A percentile compares a stretch with the other conserved stretches of the same genome.
These are phyloP conservation scores for Fusarium redolens DNA, from an alignment of 2,329 filamentous ascomycete genomes.

Conservation along the genomic window DNA sequence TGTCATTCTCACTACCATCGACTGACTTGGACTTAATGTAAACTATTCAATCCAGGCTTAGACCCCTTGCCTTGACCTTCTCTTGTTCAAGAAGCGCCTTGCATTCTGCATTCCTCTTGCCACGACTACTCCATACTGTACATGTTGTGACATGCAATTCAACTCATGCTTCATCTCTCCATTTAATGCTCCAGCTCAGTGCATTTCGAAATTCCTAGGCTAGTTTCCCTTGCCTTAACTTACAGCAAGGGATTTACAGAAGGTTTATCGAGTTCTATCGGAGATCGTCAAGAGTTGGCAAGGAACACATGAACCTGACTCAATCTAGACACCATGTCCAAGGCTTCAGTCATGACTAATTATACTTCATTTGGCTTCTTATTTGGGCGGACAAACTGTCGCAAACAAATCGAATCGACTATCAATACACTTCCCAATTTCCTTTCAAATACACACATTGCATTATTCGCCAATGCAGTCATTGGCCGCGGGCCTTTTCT, in stretches of 20 bases:
- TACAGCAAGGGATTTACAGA: background rate
- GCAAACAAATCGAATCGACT: constrained; percentile 23
- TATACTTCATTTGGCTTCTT: constrained; percentile 27
- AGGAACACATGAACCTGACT: background rate
- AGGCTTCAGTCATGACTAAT: constrained; percentile 1
- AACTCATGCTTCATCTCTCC: background rate
- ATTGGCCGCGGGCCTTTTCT: constrained; percentile 12
- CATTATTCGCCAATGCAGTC: constrained; percentile 5
- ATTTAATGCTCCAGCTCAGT: background rate
- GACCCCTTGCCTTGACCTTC: constrained; percentile 1
- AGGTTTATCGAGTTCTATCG: background rate
- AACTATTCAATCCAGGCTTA: background rate
- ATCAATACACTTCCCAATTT: constrained; percentile 30
- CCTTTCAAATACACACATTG: constrained; percentile 7
- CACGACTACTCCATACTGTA: background rate
- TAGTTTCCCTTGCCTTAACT: constrained; percentile 3
- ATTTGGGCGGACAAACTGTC: constrained; percentile 11
- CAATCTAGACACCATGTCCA: background rate
- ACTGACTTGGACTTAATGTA: background rate
- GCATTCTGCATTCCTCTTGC: constrained; percentile 23
- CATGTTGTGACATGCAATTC: background rate
- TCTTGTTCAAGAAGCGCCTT: constrained; percentile 8
- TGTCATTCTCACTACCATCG: background rate
- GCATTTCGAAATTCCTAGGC: background rate
- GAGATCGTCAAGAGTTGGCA: background rate